Percentiles rank a stretch among this genome's conserved stretches.
Conservation (phyloP, 1,139 yeast species). For the Lodderomyces pseudojiufengensis region DNA sequence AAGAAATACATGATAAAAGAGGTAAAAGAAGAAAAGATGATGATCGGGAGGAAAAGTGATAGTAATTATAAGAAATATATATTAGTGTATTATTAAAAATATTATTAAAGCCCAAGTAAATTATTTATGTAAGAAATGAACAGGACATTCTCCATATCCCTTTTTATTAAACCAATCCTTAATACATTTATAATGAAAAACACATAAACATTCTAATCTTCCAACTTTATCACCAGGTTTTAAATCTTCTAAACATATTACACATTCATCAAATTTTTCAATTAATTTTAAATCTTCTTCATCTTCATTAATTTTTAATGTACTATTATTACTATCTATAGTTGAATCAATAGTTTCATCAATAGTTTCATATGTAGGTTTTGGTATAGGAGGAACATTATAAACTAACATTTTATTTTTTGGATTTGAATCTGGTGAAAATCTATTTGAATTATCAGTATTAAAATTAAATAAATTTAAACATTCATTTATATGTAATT, state of each 20-base stretch:
- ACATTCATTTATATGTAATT: conserved; percentile 68
- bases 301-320: conserved; percentile 2
- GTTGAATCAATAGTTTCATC: conserved; percentile 10
- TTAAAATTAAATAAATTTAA: conserved; percentile 62
- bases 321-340: not conserved
- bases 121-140: conserved; percentile 51
- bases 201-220: conserved; percentile 88
- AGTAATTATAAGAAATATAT: not conserved
- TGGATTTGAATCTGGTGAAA: conserved; percentile 32
- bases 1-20: conserved; percentile 58
- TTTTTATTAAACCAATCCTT: conserved; percentile 85
- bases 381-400: conserved; percentile 57
- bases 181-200: conserved; percentile 87
- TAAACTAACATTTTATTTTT: conserved; percentile 85
- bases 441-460: conserved; percentile 51
- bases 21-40: conserved; percentile 39
- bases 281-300: too few species aligned
- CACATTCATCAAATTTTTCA: conserved; percentile 57
- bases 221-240: conserved; percentile 86
- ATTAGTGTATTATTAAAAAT: not conserved
- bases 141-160: conserved; percentile 85
- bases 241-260: conserved; percentile 88
- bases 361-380: conserved; percentile 38
- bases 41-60: conserved; percentile 45
- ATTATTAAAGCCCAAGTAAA: too few species aligned